Evolutionary conservation across 2,329 filamentous ascomycete species (phyloP).

Genomic region (Botrytis tulipae): DNA sequence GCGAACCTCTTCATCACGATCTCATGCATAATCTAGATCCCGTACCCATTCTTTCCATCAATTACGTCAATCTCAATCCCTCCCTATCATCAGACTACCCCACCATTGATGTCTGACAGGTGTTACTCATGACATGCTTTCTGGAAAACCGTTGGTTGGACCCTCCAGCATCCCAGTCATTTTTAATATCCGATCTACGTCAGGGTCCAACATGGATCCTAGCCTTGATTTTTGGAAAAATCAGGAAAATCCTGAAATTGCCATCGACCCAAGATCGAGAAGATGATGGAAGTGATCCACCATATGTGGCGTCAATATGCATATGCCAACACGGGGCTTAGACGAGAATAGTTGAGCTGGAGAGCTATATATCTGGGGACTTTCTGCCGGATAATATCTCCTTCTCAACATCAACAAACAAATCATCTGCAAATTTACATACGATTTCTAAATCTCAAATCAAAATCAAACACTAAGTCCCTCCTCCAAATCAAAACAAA

Average conservation of each 20-base stretch:
- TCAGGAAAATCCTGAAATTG: conserved; percentile 4
- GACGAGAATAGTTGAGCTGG: background rate
- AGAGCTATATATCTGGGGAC: background rate
- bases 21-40: conserved; percentile 8
- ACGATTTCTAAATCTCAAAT: background rate
- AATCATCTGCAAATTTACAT: background rate
- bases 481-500: background rate
- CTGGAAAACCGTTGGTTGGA: background rate
- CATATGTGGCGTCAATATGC: conserved; percentile 15
- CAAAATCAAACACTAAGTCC: background rate
- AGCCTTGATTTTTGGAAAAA: conserved; percentile 16
- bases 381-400: background rate
- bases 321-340: conserved; percentile 2
- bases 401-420: background rate
- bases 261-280: background rate
- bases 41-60: background rate
- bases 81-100: background rate
- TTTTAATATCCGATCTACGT: conserved; percentile 10
- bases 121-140: background rate
- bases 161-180: background rate
- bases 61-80: conserved; percentile 6
- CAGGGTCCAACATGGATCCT: conserved; percentile 11
- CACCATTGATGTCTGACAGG: background rate
- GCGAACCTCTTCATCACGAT: conserved; percentile 6
- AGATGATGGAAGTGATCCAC: conserved; percentile 6